These are phyloP conservation scores for Excoecaria cochinchinensis DNA, from an alignment of 345 rosid genomes.

Conservation along the genomic window DNA sequence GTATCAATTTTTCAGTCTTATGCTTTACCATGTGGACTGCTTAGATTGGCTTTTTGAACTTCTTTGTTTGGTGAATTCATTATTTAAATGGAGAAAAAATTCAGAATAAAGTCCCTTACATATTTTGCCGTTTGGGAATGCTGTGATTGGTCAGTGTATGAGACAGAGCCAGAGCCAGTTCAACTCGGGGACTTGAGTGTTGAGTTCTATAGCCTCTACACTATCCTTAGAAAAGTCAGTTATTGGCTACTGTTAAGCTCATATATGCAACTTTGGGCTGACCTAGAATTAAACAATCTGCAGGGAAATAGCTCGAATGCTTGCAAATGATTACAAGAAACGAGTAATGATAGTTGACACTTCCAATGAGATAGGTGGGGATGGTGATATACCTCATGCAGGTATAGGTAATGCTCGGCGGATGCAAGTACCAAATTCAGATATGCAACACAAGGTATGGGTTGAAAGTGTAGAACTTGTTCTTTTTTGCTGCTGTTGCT, in stretches of 20 bases:
- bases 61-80: not conserved
- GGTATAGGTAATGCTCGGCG: conserved; percentile 92
- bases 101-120: not conserved
- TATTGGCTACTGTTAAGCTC: too few relatives aligned
- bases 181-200: too few relatives aligned
- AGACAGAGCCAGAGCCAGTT: not conserved
- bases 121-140: not conserved
- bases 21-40: not conserved
- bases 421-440: conserved; percentile 91
- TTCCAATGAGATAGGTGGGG: conserved; percentile 96
- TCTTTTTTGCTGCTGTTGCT: conserved; percentile 9
- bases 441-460: conserved; percentile 81
- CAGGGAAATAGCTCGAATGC: conserved; percentile 91
- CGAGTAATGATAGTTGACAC: conserved; percentile 95
- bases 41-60: not conserved
- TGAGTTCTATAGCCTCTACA: too few relatives aligned
- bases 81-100: not conserved
- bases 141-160: not conserved
- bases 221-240: too few relatives aligned
- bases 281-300: conserved; percentile 14
- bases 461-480: conserved; percentile 1
- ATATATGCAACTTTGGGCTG: not conserved
- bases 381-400: conserved; percentile 95
- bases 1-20: not conserved
- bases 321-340: conserved; percentile 79